phyloP scores from a whole-genome alignment of 345 rosid genomes.

The Anastatica hierochuntica region DNA sequence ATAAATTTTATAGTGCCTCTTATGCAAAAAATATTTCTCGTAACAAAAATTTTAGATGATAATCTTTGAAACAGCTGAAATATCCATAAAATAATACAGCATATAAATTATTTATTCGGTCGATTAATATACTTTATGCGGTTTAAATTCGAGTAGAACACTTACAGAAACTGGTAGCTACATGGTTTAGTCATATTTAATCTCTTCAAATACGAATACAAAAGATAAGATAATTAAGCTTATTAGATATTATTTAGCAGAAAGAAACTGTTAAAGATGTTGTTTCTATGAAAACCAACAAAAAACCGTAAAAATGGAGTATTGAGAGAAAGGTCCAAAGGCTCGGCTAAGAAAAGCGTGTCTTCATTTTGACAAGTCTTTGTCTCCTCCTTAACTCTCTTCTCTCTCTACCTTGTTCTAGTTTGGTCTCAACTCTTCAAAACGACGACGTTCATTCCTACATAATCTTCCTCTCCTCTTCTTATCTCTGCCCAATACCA shows the following conservation, averaged over 20 bases:
- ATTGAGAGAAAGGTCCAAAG: conserved; percentile 41
- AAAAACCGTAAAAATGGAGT: neutral
- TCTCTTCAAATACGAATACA: neutral
- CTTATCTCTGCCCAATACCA: conserved; percentile 31
- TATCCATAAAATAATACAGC: too few relatives aligned
- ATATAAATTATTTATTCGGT: too few relatives aligned
- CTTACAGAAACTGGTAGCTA: too few relatives aligned
- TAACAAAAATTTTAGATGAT: too few relatives aligned
- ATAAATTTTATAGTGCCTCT: too few relatives aligned
- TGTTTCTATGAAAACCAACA: neutral
- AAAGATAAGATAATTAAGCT: too few relatives aligned
- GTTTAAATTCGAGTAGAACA: too few relatives aligned
- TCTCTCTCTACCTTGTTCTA: conserved; percentile 20
- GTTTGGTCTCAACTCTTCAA: conserved; percentile 7
- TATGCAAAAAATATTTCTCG: too few relatives aligned
- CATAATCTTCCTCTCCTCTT: conserved; percentile 21
- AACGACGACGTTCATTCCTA: conserved; percentile 19
- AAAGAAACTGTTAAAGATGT: neutral
- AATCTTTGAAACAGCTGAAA: too few relatives aligned
- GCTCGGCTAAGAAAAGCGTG: conserved; percentile 42
- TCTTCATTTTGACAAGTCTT: conserved; percentile 50
- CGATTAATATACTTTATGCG: too few relatives aligned
- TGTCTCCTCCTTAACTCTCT: conserved; percentile 43
- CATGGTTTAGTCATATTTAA: conserved; percentile 3
- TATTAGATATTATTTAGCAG: too few relatives aligned